These are phyloP conservation scores for Nannizzia gypsea DNA, from an alignment of 2,329 filamentous ascomycete genomes.

Conservation along the genomic window DNA sequence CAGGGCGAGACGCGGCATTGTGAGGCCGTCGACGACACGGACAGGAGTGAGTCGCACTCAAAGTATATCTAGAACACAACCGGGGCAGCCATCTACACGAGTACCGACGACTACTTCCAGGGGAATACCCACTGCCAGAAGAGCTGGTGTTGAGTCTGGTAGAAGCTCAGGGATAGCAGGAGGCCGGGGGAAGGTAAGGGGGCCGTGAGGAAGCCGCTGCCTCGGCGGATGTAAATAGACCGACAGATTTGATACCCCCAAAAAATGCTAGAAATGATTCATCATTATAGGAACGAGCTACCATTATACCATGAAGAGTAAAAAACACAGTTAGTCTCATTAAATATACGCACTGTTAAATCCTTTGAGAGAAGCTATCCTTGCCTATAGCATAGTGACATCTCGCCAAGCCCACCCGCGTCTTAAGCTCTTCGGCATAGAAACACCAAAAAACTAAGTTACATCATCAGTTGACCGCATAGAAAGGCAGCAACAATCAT, in stretches of 20 bases:
- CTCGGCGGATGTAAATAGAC: not conserved
- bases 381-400: not conserved
- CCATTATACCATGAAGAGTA: not conserved
- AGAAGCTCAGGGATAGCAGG: constrained; percentile 28
- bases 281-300: not conserved
- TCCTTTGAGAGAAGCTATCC: not conserved
- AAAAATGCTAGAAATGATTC: not conserved
- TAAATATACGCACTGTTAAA: not conserved
- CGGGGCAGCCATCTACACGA: constrained; percentile 15
- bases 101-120: constrained; percentile 18
- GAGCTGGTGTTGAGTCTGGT: constrained; percentile 30
- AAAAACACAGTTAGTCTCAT: not conserved
- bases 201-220: not conserved
- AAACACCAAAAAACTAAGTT: not conserved
- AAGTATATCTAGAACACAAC: constrained; percentile 19
- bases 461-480: not conserved
- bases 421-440: not conserved
- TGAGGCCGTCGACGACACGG: constrained; percentile 14
- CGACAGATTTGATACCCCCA: not conserved
- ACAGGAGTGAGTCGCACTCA: constrained; percentile 26
- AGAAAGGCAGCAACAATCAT: not conserved
- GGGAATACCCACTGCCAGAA: constrained; percentile 23
- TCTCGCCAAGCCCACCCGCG: not conserved
- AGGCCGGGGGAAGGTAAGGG: constrained; percentile 23
- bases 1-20: constrained; percentile 25